Conservation (phyloP, 176 grass and related monocot species). For the Puccinellia tenuiflora region DNA sequence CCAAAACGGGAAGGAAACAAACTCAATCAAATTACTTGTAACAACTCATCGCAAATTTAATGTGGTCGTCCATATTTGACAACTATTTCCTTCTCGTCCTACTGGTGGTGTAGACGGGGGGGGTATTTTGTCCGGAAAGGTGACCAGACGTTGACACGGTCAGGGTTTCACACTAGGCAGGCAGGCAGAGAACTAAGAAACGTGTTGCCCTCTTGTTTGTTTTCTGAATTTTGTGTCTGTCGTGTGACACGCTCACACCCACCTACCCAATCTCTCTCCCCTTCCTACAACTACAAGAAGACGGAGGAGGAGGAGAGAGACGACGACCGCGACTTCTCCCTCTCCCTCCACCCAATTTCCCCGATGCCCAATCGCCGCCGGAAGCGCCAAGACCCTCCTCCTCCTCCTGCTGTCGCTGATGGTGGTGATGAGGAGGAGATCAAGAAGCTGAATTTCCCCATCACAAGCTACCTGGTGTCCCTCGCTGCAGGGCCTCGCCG, state of each 20-base stretch:
- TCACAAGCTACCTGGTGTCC: constrained; percentile 11
- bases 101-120: no score
- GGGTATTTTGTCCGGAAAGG: no score
- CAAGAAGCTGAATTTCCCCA: not conserved
- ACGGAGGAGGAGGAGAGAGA: not conserved
- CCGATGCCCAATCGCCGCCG: constrained; percentile 17
- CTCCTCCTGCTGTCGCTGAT: not conserved
- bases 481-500: constrained; percentile 1
- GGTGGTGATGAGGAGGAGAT: not conserved
- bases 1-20: not conserved
- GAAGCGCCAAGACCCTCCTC: constrained; percentile 9
- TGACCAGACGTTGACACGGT: not conserved
- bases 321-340: not conserved
- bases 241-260: not conserved
- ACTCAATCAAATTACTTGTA: not conserved
- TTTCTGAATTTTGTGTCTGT: not conserved
- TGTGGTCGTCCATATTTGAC: not conserved
- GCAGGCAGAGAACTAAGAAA: not conserved
- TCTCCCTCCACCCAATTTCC: not conserved
- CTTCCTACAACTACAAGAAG: not conserved
- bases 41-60: not conserved
- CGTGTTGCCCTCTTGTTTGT: not conserved
- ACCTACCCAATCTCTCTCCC: not conserved
- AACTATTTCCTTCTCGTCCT: no score
- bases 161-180: not conserved